phyloP scores from a whole-genome alignment of 176 grass and related monocot genomes.

The Microstegium vimineum region DNA sequence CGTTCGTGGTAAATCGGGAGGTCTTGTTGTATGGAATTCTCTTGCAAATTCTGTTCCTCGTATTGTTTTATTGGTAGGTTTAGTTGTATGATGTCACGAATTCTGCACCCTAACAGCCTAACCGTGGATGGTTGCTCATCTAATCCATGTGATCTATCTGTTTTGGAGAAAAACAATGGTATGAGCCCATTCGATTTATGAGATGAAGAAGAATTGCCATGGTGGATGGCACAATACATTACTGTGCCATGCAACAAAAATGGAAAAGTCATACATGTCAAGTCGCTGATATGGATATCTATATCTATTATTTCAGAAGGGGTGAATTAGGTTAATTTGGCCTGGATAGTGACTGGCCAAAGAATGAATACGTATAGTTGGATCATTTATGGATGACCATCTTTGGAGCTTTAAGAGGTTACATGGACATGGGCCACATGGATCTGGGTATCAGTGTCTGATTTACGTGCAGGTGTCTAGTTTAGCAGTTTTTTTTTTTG shows the following conservation, averaged over 20 bases:
- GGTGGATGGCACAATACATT: neutral
- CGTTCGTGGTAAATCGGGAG: neutral
- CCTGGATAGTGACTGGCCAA: neutral
- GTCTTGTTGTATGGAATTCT: neutral
- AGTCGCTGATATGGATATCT: neutral
- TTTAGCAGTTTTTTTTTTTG: neutral
- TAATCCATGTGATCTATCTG: neutral
- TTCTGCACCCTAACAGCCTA: no score
- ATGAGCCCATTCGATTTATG: neutral
- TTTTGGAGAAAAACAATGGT: neutral
- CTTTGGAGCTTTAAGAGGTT: neutral
- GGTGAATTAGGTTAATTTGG: neutral
- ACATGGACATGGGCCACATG: neutral
- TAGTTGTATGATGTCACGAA: neutral
- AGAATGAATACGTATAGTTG: neutral
- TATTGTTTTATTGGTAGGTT: neutral
- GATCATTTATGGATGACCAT: slow-evolving; percentile 6
- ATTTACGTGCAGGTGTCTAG: neutral
- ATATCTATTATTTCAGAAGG: neutral
- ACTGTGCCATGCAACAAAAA: neutral
- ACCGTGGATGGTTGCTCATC: neutral
- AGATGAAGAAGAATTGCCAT: neutral
- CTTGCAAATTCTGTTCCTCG: neutral
- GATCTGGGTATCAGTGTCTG: neutral
- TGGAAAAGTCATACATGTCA: neutral